phyloP scores from a whole-genome alignment of 768 basidiomycete species.

The Termitomyces sp. region DNA sequence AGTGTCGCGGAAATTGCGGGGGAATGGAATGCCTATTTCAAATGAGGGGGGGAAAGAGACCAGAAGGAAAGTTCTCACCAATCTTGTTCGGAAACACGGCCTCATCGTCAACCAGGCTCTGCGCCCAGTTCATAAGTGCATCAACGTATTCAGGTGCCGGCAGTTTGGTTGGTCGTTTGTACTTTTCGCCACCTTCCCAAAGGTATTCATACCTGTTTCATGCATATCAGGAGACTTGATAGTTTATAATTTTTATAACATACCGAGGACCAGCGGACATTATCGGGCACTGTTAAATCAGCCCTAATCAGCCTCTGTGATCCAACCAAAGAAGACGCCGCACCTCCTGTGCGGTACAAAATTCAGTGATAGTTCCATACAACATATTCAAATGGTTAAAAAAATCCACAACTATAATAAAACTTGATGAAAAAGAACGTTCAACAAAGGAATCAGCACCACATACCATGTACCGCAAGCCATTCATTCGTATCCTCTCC shows the following conservation, averaged over 20 bases:
- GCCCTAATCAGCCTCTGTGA: background rate
- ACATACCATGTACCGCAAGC: constrained; percentile 96
- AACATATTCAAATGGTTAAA: constrained; percentile 99
- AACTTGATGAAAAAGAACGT: background rate
- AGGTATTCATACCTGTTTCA: constrained; percentile 81
- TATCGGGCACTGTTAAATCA: constrained; percentile 69
- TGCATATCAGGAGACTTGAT: background rate
- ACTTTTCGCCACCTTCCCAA: constrained; percentile 89
- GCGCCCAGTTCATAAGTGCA: constrained; percentile 98
- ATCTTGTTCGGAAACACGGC: constrained; percentile 92
- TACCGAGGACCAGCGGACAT: constrained; percentile 96
- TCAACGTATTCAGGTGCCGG: constrained; percentile 96
- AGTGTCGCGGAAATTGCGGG: constrained; percentile 84
- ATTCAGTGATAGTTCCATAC: constrained; percentile 97
- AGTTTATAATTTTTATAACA: constrained; percentile 17
- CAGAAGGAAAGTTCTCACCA: constrained; percentile 42
- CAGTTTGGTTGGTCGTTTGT: constrained; percentile 90
- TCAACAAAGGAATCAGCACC: background rate
- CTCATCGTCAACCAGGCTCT: constrained; percentile 89
- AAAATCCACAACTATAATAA: constrained; percentile 85
- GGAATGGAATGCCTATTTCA: constrained; percentile 79
- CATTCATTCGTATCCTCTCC: constrained; percentile 98
- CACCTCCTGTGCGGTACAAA: constrained; percentile 93
- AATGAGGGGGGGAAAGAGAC: background rate
- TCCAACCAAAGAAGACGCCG: constrained; percentile 17